Base-by-base conservation (phyloP, 805 yeast genomes). In the Spathaspora girioi region DNA sequence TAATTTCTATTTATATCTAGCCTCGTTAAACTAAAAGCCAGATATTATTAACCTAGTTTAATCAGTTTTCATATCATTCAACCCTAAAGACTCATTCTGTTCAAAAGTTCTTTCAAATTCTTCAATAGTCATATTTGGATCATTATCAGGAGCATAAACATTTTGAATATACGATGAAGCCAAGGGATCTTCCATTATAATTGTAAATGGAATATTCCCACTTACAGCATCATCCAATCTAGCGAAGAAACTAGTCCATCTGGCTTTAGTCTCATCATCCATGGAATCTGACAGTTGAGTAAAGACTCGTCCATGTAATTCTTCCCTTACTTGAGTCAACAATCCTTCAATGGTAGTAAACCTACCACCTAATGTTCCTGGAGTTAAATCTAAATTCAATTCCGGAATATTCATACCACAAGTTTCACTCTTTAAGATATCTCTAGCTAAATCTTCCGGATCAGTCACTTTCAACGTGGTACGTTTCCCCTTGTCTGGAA, bases 101-200 rank as follows among this genome's bases (percentile, higher is more conserved):
- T 89, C 87, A 41, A 77, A 74, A 2, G 96, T 85, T 76, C 99
- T 87, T 59, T 90, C 96, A 59, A 82, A 89, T 52, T 94, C 97
- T 70, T 87, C 97, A 54, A 88, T 81, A 42, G 68, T 77, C 98
- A 94, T 94, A 66, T 93, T 89, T 57, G 99, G 99, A 71, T 94
- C 99, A 42, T 82, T 81, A 71, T 94, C 99, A 26, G 99, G 99
- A 35, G 99, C 99, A 65, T 92, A 94, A n/a, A 93, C 94, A 65
- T 94, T 94, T 71, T 94, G 99, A 56, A 94, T 87, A 64, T 94
- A 94, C 0, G 97, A 90, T 4, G 96, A 86, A 17, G 97, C 97
- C 61, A 94, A 73, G 6, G 99, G 99, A 70, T 94, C 99, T 57
- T 84, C 91, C 96, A 94, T 87, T 42, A 81, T 66, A 35, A 94